phyloP scores from a whole-genome alignment of 768 basidiomycete genomes.

The Hortiboletus flavorubellus region DNA sequence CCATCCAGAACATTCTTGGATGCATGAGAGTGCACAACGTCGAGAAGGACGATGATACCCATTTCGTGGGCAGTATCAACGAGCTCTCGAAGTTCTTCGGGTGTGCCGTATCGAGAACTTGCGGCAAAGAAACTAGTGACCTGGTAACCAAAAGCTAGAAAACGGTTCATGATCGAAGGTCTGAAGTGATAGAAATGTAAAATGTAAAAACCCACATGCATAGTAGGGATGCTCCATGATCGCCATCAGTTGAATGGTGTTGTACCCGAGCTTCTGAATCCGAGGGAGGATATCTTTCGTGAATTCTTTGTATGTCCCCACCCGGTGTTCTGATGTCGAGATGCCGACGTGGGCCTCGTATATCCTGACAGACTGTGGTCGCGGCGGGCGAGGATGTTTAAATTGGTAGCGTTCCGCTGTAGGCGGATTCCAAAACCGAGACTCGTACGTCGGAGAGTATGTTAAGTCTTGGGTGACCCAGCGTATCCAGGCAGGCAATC shows the following conservation, averaged over 20 bases:
- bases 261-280: constrained; percentile 92
- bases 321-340: constrained; percentile 79
- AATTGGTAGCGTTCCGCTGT: constrained; percentile 68
- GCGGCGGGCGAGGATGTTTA: constrained; percentile 70
- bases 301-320: constrained; percentile 97
- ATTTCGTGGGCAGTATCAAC: constrained; percentile 93
- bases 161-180: background rate
- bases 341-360: constrained; percentile 99
- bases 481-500: constrained; percentile 90
- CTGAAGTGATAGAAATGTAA: background rate
- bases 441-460: constrained; percentile 91
- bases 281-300: constrained; percentile 78
- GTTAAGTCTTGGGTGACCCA: constrained; percentile 93
- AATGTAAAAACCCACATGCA: constrained; percentile 61
- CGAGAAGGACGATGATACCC: constrained; percentile 90
- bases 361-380: constrained; percentile 68
- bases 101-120: constrained; percentile 92
- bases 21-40: constrained; percentile 97
- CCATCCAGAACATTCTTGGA: constrained; percentile 98
- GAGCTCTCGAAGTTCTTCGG: constrained; percentile 93
- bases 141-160: constrained; percentile 93
- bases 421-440: constrained; percentile 98
- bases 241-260: constrained; percentile 97
- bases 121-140: constrained; percentile 97
- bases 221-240: constrained; percentile 98